phyloP scores from a whole-genome alignment of 2,329 filamentous ascomycete species.

The Sphaerostilbella broomeana region DNA sequence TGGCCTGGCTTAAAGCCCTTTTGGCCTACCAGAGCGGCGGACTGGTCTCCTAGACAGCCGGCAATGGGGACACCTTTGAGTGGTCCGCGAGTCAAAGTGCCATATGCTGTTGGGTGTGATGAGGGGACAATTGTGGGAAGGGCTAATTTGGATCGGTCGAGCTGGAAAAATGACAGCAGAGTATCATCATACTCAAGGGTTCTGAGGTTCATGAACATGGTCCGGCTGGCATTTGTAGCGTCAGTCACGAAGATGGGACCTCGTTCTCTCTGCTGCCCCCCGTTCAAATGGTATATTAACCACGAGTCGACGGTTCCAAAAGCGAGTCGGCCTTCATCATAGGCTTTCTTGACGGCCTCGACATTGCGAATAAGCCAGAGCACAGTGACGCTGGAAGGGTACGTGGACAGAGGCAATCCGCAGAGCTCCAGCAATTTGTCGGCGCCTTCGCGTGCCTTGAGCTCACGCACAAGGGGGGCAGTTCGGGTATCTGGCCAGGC shows the following conservation, averaged over 20 bases:
- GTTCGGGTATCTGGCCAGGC: conserved; percentile 89
- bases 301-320: conserved; percentile 88
- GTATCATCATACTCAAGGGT: conserved; percentile 73
- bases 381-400: conserved; percentile 80
- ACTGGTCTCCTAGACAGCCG: conserved; percentile 84
- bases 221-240: conserved; percentile 79
- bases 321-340: conserved; percentile 67
- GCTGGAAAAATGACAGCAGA: conserved; percentile 71
- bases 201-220: conserved; percentile 89
- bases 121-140: conserved; percentile 82
- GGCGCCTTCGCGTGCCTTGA: conserved; percentile 61
- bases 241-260: conserved; percentile 70
- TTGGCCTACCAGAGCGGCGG: conserved; percentile 77
- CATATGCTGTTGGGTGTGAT: conserved; percentile 67
- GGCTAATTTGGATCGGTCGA: conserved; percentile 60
- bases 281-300: conserved; percentile 80
- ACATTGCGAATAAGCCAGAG: conserved; percentile 74
- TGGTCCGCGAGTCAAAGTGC: conserved; percentile 55
- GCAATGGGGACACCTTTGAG: conserved; percentile 67
- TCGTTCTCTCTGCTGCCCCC: conserved; percentile 52
- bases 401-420: conserved; percentile 80
- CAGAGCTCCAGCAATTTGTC: conserved; percentile 65
- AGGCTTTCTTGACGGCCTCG: conserved; percentile 61
- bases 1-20: conserved; percentile 74
- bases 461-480: conserved; percentile 62